These are phyloP conservation scores for Tothia fuscella DNA, from an alignment of 2,329 filamentous ascomycete species.

Conservation along the genomic window DNA sequence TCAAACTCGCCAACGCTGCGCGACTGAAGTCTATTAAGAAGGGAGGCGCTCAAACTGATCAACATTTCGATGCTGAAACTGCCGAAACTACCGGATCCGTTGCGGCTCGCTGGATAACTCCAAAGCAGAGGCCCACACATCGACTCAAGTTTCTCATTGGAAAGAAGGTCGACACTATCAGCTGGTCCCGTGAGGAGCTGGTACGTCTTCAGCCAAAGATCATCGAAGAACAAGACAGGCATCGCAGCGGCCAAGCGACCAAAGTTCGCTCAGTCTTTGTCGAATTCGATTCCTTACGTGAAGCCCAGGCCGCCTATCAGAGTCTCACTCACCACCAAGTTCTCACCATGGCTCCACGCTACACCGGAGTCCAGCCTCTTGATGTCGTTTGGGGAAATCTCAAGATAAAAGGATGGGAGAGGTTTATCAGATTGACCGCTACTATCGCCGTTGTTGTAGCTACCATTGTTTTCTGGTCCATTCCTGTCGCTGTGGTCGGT, in stretches of 20 bases:
- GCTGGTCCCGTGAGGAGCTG: conserved; percentile 73
- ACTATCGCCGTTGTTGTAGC: conserved; percentile 61
- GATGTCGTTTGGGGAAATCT: conserved; percentile 86
- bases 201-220: conserved; percentile 62
- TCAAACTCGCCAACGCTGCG: conserved; percentile 50
- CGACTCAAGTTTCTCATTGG: conserved; percentile 29
- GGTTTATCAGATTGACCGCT: conserved; percentile 57
- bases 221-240: conserved; percentile 53
- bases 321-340: conserved; percentile 77
- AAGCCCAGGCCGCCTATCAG: conserved; percentile 80
- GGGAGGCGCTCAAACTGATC: conserved; percentile 26
- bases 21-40: conserved; percentile 57
- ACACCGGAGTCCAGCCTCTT: conserved; percentile 67
- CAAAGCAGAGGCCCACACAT: conserved; percentile 29
- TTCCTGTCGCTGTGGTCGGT: conserved; percentile 69
- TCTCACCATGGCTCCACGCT: conserved; percentile 74
- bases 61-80: conserved; percentile 20
- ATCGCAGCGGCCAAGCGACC: conserved; percentile 47
- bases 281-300: conserved; percentile 71
- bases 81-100: conserved; percentile 23
- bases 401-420: conserved; percentile 75
- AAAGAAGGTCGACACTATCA: conserved; percentile 58
- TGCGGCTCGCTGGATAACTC: conserved; percentile 34
- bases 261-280: conserved; percentile 74
- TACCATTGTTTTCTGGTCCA: conserved; percentile 78